Percentiles rank a stretch among this genome's conserved stretches.
Conservation (phyloP, 257 asterid genomes). For the Linaria vulgaris region DNA sequence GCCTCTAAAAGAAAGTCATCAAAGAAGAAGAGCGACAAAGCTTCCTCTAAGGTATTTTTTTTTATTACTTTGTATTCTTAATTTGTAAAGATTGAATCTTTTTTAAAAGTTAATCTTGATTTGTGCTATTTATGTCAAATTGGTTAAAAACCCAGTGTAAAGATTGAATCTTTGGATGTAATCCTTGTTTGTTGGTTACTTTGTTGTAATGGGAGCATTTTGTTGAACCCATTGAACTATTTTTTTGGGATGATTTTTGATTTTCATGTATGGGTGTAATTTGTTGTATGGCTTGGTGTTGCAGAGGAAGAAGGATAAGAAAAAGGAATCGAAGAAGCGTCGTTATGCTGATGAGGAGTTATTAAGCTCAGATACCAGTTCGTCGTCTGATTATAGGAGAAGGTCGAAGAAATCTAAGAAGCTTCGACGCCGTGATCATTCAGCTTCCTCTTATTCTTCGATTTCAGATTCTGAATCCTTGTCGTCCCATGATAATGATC, state of each 20-base stretch:
- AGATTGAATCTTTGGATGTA: conserved; percentile 24
- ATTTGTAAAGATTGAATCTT: conserved; percentile 1
- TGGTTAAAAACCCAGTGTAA: conserved; percentile 24
- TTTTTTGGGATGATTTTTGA: conserved; percentile 12
- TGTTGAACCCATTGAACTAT: conserved; percentile 1
- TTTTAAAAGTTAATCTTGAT: neutral
- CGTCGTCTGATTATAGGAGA: conserved; percentile 38
- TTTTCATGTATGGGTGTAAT: conserved; percentile 9
- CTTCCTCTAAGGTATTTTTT: conserved; percentile 46
- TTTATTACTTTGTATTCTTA: neutral
- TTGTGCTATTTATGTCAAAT: conserved; percentile 8
- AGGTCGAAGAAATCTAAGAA: conserved; percentile 54
- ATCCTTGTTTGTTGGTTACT: conserved; percentile 2
- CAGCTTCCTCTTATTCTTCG: conserved; percentile 52
- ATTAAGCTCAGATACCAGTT: conserved; percentile 17
- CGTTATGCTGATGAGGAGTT: conserved; percentile 36
- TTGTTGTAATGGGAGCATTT: neutral
- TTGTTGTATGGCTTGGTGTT: conserved; percentile 29
- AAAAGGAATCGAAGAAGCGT: conserved; percentile 45
- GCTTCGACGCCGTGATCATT: conserved; percentile 39
- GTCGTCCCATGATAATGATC: conserved; percentile 34
- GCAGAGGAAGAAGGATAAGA: conserved; percentile 56
- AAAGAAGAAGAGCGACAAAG: conserved; percentile 54
- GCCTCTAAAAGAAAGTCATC: conserved; percentile 53
- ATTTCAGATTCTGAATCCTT: conserved; percentile 45